These are phyloP conservation scores for Starmerella lactis-condensi DNA, from an alignment of 805 yeast species.

Conservation along the genomic window DNA sequence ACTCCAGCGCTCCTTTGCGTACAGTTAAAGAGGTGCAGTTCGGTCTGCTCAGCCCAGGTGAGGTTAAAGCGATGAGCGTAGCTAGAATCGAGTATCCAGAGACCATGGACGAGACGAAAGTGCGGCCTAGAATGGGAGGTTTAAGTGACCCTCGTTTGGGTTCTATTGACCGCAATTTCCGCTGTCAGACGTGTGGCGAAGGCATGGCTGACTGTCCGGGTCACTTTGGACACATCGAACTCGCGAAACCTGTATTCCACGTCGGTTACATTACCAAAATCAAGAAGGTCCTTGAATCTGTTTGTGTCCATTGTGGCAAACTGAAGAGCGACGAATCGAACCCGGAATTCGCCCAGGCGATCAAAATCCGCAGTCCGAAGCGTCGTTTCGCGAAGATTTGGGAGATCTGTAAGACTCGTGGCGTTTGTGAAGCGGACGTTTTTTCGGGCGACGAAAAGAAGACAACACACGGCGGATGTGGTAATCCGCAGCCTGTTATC, in stretches of 20 bases:
- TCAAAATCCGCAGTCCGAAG: slow-evolving; percentile 80
- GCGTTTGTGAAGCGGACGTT: slow-evolving; percentile 81
- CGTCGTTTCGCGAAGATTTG: slow-evolving; percentile 94
- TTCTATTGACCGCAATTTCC: slow-evolving; percentile 87
- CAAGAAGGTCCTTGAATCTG: slow-evolving; percentile 87
- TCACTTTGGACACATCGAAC: slow-evolving; percentile 95
- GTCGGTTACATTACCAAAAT: slow-evolving; percentile 81
- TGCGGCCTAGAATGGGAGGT: slow-evolving; percentile 91
- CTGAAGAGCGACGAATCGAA: slow-evolving; percentile 68
- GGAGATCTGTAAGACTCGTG: slow-evolving; percentile 76
- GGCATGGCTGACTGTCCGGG: slow-evolving; percentile 99
- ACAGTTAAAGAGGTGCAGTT: slow-evolving; percentile 95
- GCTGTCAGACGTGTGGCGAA: slow-evolving; percentile 98
- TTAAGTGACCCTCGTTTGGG: slow-evolving; percentile 94
- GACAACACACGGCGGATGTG: slow-evolving; percentile 79
- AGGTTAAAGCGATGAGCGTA: slow-evolving; percentile 88
- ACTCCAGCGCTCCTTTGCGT: slow-evolving; percentile 96
- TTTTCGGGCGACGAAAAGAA: slow-evolving; percentile 26
- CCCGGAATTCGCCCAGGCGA: slow-evolving; percentile 68
- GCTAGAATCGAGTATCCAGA: slow-evolving; percentile 97
- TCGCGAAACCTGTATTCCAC: slow-evolving; percentile 96
- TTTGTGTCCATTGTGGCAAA: slow-evolving; percentile 98
- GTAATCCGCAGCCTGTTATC: slow-evolving; percentile 86
- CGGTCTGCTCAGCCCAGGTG: slow-evolving; percentile 95
- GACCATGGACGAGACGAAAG: slow-evolving; percentile 96